Base-by-base conservation (phyloP, 2,329 filamentous ascomycete genomes). In the Fusarium sulawesiense region DNA sequence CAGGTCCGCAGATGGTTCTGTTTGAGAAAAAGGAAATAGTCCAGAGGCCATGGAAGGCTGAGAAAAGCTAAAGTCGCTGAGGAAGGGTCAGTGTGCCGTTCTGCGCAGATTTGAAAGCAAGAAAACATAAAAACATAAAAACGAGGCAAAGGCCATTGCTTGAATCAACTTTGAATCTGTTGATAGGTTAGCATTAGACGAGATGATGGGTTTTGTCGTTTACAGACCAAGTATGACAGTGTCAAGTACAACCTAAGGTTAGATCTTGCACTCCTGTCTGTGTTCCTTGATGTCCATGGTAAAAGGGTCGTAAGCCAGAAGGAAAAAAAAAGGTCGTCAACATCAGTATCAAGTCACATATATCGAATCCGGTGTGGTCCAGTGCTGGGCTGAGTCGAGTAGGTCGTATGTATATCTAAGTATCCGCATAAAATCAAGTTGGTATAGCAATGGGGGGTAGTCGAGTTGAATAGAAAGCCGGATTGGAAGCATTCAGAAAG, bases 111-210 rank as follows among this genome's bases (percentile, higher is more conserved):
- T 72, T 70, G 76, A 71, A 75, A 76, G 73, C 68, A 76, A 77
- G 71, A 61, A 74, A 73, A 66, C 75, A 77, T 67, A 64, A 68
- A 73, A 73, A 73, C 73, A 63, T 73, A 73, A 76, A 65, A 51
- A 61, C 53, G 72, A 77, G 64, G 71, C 59, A 56, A 14, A 20
- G 51, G 58, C 60, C 66, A 78, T 76, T 80, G 77, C 78, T 75
- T 81, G 79, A 79, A 75, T 84, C 87, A 88, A 86, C 86, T 88
- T 87, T 88, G 86, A 83, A 80, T 81, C 85, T 88, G 76, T 72
- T 65, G 21, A 6, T 20, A 60, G 57, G 75, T 79, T 76, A 80
- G 76, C 69, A 49, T 61, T 37, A 9, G 46, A 53, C 12, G 32
- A 47, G 66, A 61, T 75, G 72, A 12, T 48, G 32, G 30, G 23